Percentiles rank a stretch among this genome's conserved stretches.
Evolutionary conservation across 176 grass and related monocot genomes (phyloP).

Genomic region (Avena atlantica): DNA sequence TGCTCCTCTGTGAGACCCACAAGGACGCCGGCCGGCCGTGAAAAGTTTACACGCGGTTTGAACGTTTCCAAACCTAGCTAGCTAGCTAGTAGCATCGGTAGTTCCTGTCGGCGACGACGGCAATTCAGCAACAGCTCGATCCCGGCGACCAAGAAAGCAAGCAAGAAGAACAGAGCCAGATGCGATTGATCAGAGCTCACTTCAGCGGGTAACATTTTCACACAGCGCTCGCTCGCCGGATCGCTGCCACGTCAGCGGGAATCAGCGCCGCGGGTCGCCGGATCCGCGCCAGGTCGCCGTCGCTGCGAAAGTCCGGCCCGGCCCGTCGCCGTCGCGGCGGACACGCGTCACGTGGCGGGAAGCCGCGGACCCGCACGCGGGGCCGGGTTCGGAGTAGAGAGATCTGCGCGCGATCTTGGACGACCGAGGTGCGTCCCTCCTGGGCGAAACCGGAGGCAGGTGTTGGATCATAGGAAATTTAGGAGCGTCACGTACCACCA

Average conservation of each 20-base stretch:
- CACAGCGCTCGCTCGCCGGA: neutral
- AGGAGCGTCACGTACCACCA: constrained; percentile 9
- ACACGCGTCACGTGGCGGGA: constrained; percentile 36
- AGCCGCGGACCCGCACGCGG: neutral
- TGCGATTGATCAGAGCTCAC: neutral
- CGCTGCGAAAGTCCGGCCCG: neutral
- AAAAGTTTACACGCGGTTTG: neutral
- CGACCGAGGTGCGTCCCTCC: constrained; percentile 50
- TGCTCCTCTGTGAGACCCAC: neutral
- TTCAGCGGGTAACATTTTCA: neutral
- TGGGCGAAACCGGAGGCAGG: neutral
- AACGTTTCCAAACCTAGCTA: neutral
- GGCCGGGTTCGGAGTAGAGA: constrained; percentile 7
- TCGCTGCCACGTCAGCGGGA: constrained; percentile 13
- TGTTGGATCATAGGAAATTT: constrained; percentile 39
- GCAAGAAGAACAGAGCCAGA: neutral
- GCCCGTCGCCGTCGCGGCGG: constrained; percentile 12
- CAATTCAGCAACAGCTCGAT: constrained; percentile 35
- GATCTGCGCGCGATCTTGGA: constrained; percentile 41
- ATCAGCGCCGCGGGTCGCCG: neutral
- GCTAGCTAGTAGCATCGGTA: neutral
- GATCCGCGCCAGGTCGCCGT: constrained; percentile 35
- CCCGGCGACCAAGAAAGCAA: neutral
- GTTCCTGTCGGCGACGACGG: constrained; percentile 44
- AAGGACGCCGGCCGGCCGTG: neutral